phyloP scores from a whole-genome alignment of 805 yeast species.

The Saccharomycopsis selenospora region DNA sequence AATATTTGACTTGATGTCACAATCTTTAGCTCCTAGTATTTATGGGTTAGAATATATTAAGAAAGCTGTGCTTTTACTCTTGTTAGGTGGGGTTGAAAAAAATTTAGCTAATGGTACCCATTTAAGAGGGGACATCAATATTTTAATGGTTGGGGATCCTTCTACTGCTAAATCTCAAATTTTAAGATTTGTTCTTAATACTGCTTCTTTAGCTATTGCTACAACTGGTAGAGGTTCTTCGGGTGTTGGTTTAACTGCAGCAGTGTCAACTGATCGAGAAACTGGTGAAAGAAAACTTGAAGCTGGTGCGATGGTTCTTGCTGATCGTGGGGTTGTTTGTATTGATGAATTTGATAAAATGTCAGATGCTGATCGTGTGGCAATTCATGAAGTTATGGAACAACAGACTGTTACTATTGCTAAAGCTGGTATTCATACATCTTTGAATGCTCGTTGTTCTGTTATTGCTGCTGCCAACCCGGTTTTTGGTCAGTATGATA shows the following conservation, averaged over 20 bases:
- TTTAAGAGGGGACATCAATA: constrained; percentile 94
- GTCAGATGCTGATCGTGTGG: constrained; percentile 95
- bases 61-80: constrained; percentile 82
- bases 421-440: constrained; percentile 95
- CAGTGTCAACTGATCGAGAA: constrained; percentile 92
- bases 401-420: constrained; percentile 98
- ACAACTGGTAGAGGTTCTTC: constrained; percentile 99
- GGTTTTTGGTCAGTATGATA: constrained; percentile 92
- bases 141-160: constrained; percentile 97
- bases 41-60: constrained; percentile 90
- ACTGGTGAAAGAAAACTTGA: constrained; percentile 95
- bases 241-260: constrained; percentile 99
- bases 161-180: constrained; percentile 97
- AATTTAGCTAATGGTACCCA: constrained; percentile 93
- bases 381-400: constrained; percentile 99
- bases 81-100: constrained; percentile 91
- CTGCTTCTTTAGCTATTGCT: constrained; percentile 93
- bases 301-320: constrained; percentile 99
- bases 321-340: constrained; percentile 95
- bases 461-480: constrained; percentile 98
- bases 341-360: constrained; percentile 98
- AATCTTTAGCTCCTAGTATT: constrained; percentile 91
- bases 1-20: constrained; percentile 71
- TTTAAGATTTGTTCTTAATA: constrained; percentile 86
- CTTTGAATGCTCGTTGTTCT: constrained; percentile 92